These are phyloP conservation scores for Trichosporon faecale DNA, from an alignment of 1,284 basidiomycete species.

Conservation along the genomic window DNA sequence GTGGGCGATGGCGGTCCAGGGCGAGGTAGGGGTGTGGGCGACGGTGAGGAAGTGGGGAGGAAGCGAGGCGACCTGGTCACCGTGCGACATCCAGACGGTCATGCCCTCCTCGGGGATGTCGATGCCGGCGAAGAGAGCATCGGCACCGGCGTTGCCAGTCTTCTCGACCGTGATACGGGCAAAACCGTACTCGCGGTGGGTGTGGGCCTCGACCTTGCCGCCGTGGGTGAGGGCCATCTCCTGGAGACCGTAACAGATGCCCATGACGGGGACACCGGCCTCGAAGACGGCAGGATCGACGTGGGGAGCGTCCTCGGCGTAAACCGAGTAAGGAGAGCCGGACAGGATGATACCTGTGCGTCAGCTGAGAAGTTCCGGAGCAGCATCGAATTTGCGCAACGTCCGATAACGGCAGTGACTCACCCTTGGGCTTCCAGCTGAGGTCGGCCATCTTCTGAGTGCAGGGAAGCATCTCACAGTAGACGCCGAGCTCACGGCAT, in stretches of 20 bases:
- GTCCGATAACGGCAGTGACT: slow-evolving; percentile 16
- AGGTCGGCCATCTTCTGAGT: slow-evolving; percentile 88
- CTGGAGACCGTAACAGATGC: slow-evolving; percentile 97
- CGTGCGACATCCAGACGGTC: slow-evolving; percentile 99
- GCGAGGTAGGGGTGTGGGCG: slow-evolving; percentile 81
- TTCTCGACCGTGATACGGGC: slow-evolving; percentile 75
- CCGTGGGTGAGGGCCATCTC: slow-evolving; percentile 90
- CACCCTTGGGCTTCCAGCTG: slow-evolving; percentile 92
- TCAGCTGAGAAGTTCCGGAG: background rate
- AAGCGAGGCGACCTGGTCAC: slow-evolving; percentile 81
- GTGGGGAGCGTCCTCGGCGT: slow-evolving; percentile 86
- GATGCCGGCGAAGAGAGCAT: slow-evolving; percentile 80
- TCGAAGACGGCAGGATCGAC: slow-evolving; percentile 95
- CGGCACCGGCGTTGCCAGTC: slow-evolving; percentile 62
- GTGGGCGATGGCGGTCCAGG: slow-evolving; percentile 92
- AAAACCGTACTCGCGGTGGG: slow-evolving; percentile 93
- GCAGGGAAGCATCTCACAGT: slow-evolving; percentile 97
- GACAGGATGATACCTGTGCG: slow-evolving; percentile 87
- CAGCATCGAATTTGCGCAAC: background rate
- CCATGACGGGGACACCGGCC: slow-evolving; percentile 85
- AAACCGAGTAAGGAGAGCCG: slow-evolving; percentile 97
- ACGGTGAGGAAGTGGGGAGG: slow-evolving; percentile 85
- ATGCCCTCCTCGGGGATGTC: slow-evolving; percentile 63
- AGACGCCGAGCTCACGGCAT: slow-evolving; percentile 95
- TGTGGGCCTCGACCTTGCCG: slow-evolving; percentile 82